These are phyloP conservation scores for Naematelia encephala DNA, from an alignment of 768 basidiomycete species.

Conservation along the genomic window DNA sequence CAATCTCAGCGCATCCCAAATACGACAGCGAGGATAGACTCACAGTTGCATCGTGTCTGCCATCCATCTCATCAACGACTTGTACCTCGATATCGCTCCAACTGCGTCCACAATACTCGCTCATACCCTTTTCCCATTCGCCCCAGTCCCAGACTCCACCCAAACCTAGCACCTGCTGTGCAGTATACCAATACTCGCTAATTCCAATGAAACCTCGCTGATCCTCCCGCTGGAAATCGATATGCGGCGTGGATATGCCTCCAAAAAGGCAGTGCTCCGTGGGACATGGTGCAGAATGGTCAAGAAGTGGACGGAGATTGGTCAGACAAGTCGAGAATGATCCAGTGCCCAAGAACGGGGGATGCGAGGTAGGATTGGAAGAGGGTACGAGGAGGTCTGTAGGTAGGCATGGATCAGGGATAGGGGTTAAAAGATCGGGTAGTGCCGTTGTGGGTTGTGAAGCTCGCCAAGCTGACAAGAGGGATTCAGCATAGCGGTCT, in stretches of 20 bases:
- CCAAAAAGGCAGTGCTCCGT: conserved; percentile 79
- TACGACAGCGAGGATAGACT: conserved; percentile 37
- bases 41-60: conserved; percentile 56
- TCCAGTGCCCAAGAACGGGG: conserved; percentile 76
- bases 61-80: conserved; percentile 59
- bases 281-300: conserved; percentile 76
- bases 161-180: conserved; percentile 90
- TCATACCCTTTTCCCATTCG: conserved; percentile 89
- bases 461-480: conserved; percentile 60
- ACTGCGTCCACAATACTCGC: conserved; percentile 71
- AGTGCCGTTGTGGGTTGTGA: neutral
- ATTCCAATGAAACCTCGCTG: conserved; percentile 80
- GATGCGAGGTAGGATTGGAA: conserved; percentile 32
- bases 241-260: conserved; percentile 86
- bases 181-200: conserved; percentile 99
- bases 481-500: conserved; percentile 78
- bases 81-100: conserved; percentile 73
- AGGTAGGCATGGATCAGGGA: conserved; percentile 89
- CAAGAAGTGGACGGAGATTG: conserved; percentile 70
- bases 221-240: conserved; percentile 68
- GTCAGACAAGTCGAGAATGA: conserved; percentile 81
- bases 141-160: conserved; percentile 95
- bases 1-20: conserved; percentile 7
- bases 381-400: conserved; percentile 65
- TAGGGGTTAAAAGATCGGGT: conserved; percentile 17